Conservation (phyloP, 768 basidiomycete species). For the Leccinum obscurum region DNA sequence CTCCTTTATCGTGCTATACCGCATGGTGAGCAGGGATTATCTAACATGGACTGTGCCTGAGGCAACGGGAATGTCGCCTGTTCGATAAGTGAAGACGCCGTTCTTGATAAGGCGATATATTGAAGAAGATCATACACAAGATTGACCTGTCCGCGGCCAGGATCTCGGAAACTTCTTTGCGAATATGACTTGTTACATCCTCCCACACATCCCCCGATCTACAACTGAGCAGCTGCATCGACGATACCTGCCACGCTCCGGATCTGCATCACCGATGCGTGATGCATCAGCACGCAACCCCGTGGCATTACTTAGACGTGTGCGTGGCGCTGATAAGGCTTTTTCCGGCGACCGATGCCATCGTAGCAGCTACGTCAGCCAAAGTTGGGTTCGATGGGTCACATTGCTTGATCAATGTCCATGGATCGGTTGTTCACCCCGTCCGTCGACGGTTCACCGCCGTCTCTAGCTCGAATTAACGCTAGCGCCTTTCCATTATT, state of each 20-base stretch:
- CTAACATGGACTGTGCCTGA: neutral
- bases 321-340: neutral
- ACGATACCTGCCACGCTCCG: neutral
- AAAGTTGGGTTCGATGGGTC: neutral
- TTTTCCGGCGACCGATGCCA: neutral
- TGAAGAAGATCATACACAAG: neutral
- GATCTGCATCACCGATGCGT: constrained; percentile 2
- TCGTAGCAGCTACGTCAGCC: neutral
- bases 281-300: neutral
- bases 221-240: neutral
- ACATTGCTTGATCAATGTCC: neutral
- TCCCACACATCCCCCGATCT: constrained; percentile 7
- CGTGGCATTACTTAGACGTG: constrained; percentile 1
- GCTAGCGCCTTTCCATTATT: neutral
- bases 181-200: neutral
- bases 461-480: neutral
- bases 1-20: neutral
- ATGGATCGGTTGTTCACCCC: neutral
- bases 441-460: neutral
- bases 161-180: neutral
- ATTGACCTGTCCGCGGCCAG: neutral
- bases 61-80: neutral
- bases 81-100: neutral
- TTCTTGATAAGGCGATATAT: neutral
- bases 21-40: neutral